These are phyloP conservation scores for Nyssa sinensis DNA, from an alignment of 148 eudicot genomes.

Conservation along the genomic window DNA sequence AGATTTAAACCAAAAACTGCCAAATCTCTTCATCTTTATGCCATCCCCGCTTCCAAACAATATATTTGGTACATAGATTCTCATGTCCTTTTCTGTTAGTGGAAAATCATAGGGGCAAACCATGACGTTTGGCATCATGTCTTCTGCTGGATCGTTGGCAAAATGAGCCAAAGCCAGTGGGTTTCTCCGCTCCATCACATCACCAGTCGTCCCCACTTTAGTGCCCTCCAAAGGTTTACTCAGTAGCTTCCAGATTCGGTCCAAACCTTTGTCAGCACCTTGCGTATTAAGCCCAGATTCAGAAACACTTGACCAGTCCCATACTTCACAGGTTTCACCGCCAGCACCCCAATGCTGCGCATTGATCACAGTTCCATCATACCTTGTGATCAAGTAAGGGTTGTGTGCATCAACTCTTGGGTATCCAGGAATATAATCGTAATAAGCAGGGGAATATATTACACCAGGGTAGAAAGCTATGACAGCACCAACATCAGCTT, in stretches of 20 bases:
- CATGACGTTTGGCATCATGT: conserved; percentile 74
- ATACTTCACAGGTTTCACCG: conserved; percentile 59
- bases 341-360: conserved; percentile 94
- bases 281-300: conserved; percentile 20
- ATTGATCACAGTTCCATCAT: conserved; percentile 86
- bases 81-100: conserved; percentile 63
- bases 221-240: conserved; percentile 68
- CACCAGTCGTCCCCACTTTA: conserved; percentile 35
- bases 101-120: conserved; percentile 90
- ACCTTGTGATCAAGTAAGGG: conserved; percentile 81
- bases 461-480: conserved; percentile 91
- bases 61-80: conserved; percentile 78
- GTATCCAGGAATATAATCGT: conserved; percentile 90
- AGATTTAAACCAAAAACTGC: conserved; percentile 85
- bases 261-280: conserved; percentile 53
- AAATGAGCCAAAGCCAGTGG: conserved; percentile 86
- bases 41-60: conserved; percentile 59
- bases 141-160: conserved; percentile 83
- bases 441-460: conserved; percentile 83
- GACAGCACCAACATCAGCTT: conserved; percentile 81
- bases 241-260: conserved; percentile 76
- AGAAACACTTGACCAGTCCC: conserved; percentile 51
- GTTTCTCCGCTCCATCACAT: conserved; percentile 76
- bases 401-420: conserved; percentile 76
- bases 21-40: conserved; percentile 70